Conservation (phyloP, 2,329 filamentous ascomycete species). For the Botryotinia calthae region DNA sequence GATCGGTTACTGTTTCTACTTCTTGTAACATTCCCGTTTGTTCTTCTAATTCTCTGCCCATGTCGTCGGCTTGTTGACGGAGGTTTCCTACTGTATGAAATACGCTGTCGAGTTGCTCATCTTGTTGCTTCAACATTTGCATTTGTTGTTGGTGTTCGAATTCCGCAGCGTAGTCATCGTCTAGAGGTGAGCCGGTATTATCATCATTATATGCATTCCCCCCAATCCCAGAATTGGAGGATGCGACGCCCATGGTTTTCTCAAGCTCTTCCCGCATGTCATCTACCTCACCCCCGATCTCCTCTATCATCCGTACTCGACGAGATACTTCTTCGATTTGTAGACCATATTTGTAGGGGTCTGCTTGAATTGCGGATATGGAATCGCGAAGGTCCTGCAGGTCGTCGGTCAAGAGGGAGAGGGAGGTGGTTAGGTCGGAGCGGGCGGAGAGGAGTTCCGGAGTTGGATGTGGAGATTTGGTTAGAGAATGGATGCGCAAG, state of each 20-base stretch:
- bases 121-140: slow-evolving; percentile 92
- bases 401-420: slow-evolving; percentile 74
- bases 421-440: slow-evolving; percentile 62
- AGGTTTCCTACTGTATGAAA: slow-evolving; percentile 91
- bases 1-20: slow-evolving; percentile 79
- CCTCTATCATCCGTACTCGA: slow-evolving; percentile 77
- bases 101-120: slow-evolving; percentile 87
- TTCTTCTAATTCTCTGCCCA: slow-evolving; percentile 95
- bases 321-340: slow-evolving; percentile 78
- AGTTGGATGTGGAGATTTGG: slow-evolving; percentile 53
- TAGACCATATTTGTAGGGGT: slow-evolving; percentile 84
- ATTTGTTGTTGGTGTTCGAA: slow-evolving; percentile 91
- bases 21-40: slow-evolving; percentile 85
- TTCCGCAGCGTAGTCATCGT: slow-evolving; percentile 57
- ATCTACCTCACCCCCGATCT: slow-evolving; percentile 85
- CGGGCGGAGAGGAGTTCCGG: slow-evolving; percentile 83
- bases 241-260: slow-evolving; percentile 50
- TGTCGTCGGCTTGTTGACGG: slow-evolving; percentile 85
- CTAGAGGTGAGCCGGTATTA: slow-evolving; percentile 37
- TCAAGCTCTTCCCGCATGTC: slow-evolving; percentile 82
- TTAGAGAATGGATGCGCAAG: slow-evolving; percentile 87
- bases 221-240: slow-evolving; percentile 32
- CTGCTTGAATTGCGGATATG: slow-evolving; percentile 81
- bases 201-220: background rate
- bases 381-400: slow-evolving; percentile 84